These are phyloP conservation scores for Boletus reticuloceps DNA, from an alignment of 768 basidiomycete species.

Conservation along the genomic window DNA sequence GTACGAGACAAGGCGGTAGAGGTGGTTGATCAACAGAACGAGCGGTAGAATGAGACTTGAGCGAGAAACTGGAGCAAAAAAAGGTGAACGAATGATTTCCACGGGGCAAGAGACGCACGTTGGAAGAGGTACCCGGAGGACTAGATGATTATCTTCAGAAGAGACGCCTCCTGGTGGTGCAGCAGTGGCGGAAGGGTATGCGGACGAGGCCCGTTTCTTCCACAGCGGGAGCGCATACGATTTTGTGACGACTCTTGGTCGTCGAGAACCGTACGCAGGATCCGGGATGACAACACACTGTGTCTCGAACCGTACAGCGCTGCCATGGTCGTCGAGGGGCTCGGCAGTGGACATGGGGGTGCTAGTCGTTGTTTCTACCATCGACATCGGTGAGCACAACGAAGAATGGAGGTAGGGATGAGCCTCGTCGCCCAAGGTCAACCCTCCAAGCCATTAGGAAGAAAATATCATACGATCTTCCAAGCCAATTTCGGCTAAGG, in stretches of 20 bases:
- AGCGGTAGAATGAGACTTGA: constrained; percentile 39
- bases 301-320: constrained; percentile 65
- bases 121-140: constrained; percentile 61
- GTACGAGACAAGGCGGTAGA: constrained; percentile 55
- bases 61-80: constrained; percentile 38
- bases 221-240: constrained; percentile 71
- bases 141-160: constrained; percentile 41
- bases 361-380: not conserved
- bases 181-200: constrained; percentile 15
- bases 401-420: not conserved
- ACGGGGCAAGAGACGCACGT: constrained; percentile 39
- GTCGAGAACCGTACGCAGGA: constrained; percentile 35
- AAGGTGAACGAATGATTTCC: not conserved
- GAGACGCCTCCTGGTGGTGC: constrained; percentile 20
- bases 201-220: constrained; percentile 37
- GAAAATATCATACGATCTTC: constrained; percentile 22
- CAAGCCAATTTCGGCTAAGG: constrained; percentile 3
- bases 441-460: not conserved
- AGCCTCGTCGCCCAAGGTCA: not conserved
- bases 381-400: constrained; percentile 11
- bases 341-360: not conserved
- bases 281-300: constrained; percentile 79
- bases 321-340: constrained; percentile 19
- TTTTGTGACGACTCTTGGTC: constrained; percentile 56
- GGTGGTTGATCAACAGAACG: constrained; percentile 36